Evolutionary conservation across 331 rosid genomes (phyloP).

Genomic region (Arachis monticola): DNA sequence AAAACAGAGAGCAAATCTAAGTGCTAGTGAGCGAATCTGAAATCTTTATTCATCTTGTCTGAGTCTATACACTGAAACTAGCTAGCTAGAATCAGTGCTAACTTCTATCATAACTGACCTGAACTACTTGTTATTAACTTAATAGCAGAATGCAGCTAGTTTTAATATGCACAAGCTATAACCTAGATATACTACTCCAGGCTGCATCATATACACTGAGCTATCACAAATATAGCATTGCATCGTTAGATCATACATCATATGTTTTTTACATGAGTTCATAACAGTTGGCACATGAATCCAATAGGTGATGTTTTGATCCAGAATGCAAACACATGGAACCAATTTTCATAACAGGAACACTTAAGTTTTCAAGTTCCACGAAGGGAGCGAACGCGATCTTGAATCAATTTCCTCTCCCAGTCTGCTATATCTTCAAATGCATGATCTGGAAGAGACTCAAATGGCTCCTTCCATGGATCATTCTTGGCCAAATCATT

Average conservation of each 20-base stretch:
- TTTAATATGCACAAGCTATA: too few relatives aligned
- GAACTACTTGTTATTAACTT: too few relatives aligned
- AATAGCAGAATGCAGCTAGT: too few relatives aligned
- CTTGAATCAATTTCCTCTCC: conserved; percentile 86
- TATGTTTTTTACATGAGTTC: background rate
- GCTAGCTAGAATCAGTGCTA: too few relatives aligned
- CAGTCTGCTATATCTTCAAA: conserved; percentile 79
- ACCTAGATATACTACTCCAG: too few relatives aligned
- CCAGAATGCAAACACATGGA: background rate
- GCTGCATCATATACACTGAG: too few relatives aligned
- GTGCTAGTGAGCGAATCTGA: too few relatives aligned
- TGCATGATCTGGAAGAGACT: conserved; percentile 81
- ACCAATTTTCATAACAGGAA: conserved; percentile 20
- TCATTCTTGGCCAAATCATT: conserved; percentile 82
- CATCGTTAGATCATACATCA: conserved; percentile 17
- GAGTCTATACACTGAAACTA: too few relatives aligned
- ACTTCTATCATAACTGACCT: too few relatives aligned
- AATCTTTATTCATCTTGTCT: too few relatives aligned
- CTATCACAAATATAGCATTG: background rate
- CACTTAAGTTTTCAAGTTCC: conserved; percentile 60
- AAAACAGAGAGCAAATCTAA: too few relatives aligned
- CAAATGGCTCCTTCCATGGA: conserved; percentile 90
- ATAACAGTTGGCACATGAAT: conserved; percentile 2
- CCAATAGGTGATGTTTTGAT: conserved; percentile 7
- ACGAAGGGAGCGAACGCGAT: conserved; percentile 65